Percentiles rank a stretch among this genome's conserved stretches.
These are phyloP conservation scores for Dactylellina cionopaga DNA, from an alignment of 2,329 filamentous ascomycete species.

Conservation along the genomic window DNA sequence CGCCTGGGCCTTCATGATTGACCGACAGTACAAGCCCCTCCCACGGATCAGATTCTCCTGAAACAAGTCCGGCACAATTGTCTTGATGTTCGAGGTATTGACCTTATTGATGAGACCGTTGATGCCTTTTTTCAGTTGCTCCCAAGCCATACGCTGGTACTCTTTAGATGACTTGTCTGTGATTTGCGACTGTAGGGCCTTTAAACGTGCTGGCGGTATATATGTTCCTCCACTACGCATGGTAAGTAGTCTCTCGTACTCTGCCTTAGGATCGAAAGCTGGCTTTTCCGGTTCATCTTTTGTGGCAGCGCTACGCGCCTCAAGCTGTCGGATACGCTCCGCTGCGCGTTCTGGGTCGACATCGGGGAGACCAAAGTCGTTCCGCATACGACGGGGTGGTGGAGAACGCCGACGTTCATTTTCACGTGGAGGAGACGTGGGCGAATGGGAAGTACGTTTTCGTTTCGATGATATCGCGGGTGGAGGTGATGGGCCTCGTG, in stretches of 20 bases:
- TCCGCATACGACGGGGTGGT: conserved; percentile 59
- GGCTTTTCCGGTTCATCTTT: conserved; percentile 81
- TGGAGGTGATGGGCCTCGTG: conserved; percentile 64
- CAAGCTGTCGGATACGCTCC: conserved; percentile 65
- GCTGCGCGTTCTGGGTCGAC: conserved; percentile 65
- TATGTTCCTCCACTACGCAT: conserved; percentile 97
- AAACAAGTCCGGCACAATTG: conserved; percentile 95
- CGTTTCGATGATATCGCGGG: conserved; percentile 64
- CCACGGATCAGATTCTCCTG: conserved; percentile 92
- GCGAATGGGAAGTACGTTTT: conserved; percentile 69
- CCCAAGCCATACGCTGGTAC: conserved; percentile 99
- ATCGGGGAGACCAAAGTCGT: conserved; percentile 62
- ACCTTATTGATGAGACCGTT: conserved; percentile 99
- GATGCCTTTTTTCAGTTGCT: conserved; percentile 97
- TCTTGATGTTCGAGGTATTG: conserved; percentile 97
- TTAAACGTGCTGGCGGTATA: conserved; percentile 88
- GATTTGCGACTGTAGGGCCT: conserved; percentile 93
- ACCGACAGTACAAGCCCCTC: conserved; percentile 89
- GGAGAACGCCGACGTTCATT: conserved; percentile 64
- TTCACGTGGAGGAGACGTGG: conserved; percentile 64
- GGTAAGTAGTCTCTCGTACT: conserved; percentile 89
- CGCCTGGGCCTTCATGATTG: conserved; percentile 98
- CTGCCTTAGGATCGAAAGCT: conserved; percentile 85
- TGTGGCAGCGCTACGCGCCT: conserved; percentile 65
- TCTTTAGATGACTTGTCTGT: conserved; percentile 96